These are phyloP conservation scores for Kingdonia uniflora DNA, from an alignment of 164 flowering plant species.

Conservation along the genomic window DNA sequence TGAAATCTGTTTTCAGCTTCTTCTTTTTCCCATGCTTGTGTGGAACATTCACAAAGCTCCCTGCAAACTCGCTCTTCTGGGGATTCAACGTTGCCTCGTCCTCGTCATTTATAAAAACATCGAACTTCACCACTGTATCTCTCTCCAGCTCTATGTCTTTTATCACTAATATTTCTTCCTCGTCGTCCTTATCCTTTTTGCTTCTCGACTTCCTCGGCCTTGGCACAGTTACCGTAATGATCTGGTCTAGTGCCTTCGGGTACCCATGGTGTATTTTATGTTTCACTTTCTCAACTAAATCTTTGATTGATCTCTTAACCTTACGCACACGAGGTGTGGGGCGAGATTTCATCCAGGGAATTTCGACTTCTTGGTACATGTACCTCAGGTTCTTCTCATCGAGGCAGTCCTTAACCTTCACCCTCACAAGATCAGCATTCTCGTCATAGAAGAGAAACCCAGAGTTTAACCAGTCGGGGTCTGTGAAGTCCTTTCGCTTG, in stretches of 20 bases:
- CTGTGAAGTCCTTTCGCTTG: slow-evolving; percentile 25
- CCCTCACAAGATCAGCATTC: slow-evolving; percentile 34
- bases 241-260: no score
- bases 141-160: slow-evolving; percentile 5
- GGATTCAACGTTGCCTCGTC: slow-evolving; percentile 16
- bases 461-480: slow-evolving; percentile 31
- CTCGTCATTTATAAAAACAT: slow-evolving; percentile 27
- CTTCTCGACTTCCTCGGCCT: no score
- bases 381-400: slow-evolving; percentile 34
- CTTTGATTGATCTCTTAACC: background rate
- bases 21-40: slow-evolving; percentile 9
- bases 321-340: slow-evolving; percentile 17
- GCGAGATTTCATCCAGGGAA: slow-evolving; percentile 37
- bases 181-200: background rate
- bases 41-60: slow-evolving; percentile 24
- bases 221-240: no score
- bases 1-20: slow-evolving; percentile 13
- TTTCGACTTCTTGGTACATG: slow-evolving; percentile 36
- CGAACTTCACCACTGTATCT: slow-evolving; percentile 17
- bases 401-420: slow-evolving; percentile 35
- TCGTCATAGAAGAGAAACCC: slow-evolving; percentile 38
- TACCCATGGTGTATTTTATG: no score
- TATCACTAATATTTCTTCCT: background rate
- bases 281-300: no score
- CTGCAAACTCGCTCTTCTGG: slow-evolving; percentile 17